Evolutionary conservation across 768 basidiomycete species (phyloP).

Genomic region (Xerocomus spinulosus): DNA sequence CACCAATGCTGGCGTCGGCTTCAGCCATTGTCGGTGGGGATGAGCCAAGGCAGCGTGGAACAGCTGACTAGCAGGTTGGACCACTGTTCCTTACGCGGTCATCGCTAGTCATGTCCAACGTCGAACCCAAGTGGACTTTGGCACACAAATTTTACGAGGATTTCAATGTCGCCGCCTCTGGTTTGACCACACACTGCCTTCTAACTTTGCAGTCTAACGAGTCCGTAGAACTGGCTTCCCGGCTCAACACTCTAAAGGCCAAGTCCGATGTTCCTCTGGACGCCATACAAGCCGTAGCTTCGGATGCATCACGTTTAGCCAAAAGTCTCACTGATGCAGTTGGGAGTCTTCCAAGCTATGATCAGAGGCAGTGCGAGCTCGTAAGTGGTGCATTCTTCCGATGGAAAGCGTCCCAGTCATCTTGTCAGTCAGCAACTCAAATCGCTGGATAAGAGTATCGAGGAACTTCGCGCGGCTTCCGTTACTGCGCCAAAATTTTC

Average conservation of each 20-base stretch:
- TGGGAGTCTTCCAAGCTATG: slow-evolving; percentile 62
- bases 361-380: slow-evolving; percentile 66
- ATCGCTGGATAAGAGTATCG: slow-evolving; percentile 51
- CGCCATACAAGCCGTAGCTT: slow-evolving; percentile 41
- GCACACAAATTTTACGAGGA: slow-evolving; percentile 26
- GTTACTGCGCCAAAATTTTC: slow-evolving; percentile 58
- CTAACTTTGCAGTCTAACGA: slow-evolving; percentile 11
- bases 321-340: slow-evolving; percentile 63
- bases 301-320: slow-evolving; percentile 52
- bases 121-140: slow-evolving; percentile 27
- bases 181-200: slow-evolving; percentile 9
- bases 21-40: slow-evolving; percentile 15
- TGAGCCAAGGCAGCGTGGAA: neutral
- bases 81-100: no score
- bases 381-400: slow-evolving; percentile 38
- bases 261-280: slow-evolving; percentile 28
- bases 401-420: slow-evolving; percentile 10
- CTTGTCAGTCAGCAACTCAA: slow-evolving; percentile 55
- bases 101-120: slow-evolving; percentile 12
- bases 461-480: slow-evolving; percentile 43
- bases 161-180: slow-evolving; percentile 24
- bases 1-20: neutral
- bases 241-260: slow-evolving; percentile 39
- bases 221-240: slow-evolving; percentile 44
- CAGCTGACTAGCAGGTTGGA: no score